Evolutionary conservation across 495 filamentous ascomycete genomes (phyloP).

Genomic region (Clohesyomyces aquaticus): DNA sequence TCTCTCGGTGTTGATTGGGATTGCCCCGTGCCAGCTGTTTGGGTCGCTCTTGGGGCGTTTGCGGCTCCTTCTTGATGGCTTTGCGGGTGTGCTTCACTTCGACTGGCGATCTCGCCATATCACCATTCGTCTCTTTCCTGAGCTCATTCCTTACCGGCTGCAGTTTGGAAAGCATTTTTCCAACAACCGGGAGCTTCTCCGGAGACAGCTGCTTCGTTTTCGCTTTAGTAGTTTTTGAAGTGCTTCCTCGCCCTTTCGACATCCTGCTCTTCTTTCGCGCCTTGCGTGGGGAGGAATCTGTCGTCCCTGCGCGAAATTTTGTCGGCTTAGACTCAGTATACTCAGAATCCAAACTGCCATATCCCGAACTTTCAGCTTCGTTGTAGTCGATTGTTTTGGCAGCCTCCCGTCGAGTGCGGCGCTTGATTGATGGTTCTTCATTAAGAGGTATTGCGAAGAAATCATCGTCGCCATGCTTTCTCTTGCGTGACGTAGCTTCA

Average conservation of each 20-base stretch:
- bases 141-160: background rate
- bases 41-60: background rate
- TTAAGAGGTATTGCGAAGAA: background rate
- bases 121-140: background rate
- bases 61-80: background rate
- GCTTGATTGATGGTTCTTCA: background rate
- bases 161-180: conserved; percentile 4
- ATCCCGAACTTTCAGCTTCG: conserved; percentile 10
- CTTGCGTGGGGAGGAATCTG: background rate
- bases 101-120: background rate
- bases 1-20: conserved; percentile 9
- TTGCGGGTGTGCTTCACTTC: background rate
- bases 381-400: conserved; percentile 11
- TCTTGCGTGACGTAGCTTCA: background rate
- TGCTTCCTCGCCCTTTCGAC: background rate
- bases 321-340: conserved; percentile 11
- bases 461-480: background rate
- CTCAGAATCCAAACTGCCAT: conserved; percentile 12
- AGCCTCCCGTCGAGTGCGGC: background rate
- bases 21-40: background rate
- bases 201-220: background rate
- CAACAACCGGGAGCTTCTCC: background rate
- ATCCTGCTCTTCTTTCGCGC: background rate
- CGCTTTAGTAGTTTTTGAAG: background rate
- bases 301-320: background rate